Evolutionary conservation across 306 rosid genomes (phyloP), one percentile per base, ranked within the genome.

Genomic region (Myrica gale): DNA sequence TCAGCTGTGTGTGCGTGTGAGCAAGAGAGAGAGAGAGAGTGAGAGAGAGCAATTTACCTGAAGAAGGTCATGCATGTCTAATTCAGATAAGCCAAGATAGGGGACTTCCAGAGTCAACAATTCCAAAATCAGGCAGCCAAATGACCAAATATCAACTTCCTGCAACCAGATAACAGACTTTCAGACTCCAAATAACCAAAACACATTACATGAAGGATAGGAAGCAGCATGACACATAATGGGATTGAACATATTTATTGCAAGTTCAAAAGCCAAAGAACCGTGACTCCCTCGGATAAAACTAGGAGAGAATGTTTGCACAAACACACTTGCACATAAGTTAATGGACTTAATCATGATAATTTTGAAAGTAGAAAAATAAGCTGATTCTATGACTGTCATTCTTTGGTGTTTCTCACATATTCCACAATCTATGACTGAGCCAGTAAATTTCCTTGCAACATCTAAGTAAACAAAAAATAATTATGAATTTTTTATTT

Each of bases 131-230:
- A 96, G 83, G 75, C 99, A 96, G 76, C 99, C 99, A 85, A 89
- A 96, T 13, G 98, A 96, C 99, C 99, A 96, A 78, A 96, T 88
- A 87, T 96, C 99, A 69, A 87, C 89, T 88, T 89, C 97, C 99
- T 96, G 93, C 80, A 77, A 62, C 69, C 67, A 82, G 17, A 73
- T 11, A 72, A 68, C 20, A 76, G 50, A 71, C 32, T 71, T 62
- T 74, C 68, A 60, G 44, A 50, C 52, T 44, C 51, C 20, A 63
- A 63, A 41, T 73, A 54, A 60, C 65, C 12, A 70, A 58, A 51
- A 80, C 58, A 16, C 50, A 4, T 65, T 42, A 16, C 21, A 39
- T 17, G 13, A 66, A 42, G 70, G 11, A 37, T 62, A 62, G 37
- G 46, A 37, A 62, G 46, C 26, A 62, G 47, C 44, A 62, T 32